phyloP scores from a whole-genome alignment of 2,329 filamentous ascomycete genomes.

The Keithomyces neogunnii region DNA sequence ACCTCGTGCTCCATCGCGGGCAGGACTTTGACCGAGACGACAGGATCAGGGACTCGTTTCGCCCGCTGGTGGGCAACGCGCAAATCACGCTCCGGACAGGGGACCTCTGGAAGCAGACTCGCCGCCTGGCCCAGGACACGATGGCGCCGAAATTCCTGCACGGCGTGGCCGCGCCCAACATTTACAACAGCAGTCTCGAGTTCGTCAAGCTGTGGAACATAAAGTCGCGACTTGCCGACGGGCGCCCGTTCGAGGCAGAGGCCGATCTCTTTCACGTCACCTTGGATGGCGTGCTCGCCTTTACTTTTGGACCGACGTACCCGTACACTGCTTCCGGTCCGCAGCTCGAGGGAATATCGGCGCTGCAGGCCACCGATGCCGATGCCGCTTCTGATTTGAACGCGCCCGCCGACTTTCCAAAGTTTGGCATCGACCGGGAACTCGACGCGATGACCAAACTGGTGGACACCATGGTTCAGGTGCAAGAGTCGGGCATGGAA shows the following conservation, averaged over 20 bases:
- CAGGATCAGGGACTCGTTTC: slow-evolving; percentile 22
- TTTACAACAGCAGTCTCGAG: slow-evolving; percentile 20
- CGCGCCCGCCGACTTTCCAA: too few species aligned
- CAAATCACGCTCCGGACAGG: slow-evolving; percentile 24
- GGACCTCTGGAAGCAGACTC: slow-evolving; percentile 21
- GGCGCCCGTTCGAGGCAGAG: slow-evolving; percentile 14
- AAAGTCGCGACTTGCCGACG: slow-evolving; percentile 21
- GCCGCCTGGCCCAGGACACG: slow-evolving; percentile 27
- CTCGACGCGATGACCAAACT: too few species aligned
- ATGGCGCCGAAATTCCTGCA: slow-evolving; percentile 28
- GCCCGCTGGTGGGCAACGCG: slow-evolving; percentile 22
- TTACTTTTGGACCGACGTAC: too few species aligned
- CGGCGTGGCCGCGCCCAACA: slow-evolving; percentile 18
- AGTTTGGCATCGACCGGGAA: too few species aligned
- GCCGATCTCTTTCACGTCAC: slow-evolving; percentile 21
- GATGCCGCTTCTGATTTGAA: too few species aligned
- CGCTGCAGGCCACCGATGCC: too few species aligned
- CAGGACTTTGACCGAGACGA: slow-evolving; percentile 35
- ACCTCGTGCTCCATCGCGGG: slow-evolving; percentile 30
- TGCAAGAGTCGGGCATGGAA: too few species aligned
- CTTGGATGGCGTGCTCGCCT: slow-evolving; percentile 16
- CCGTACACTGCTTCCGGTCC: too few species aligned
- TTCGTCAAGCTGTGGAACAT: slow-evolving; percentile 25
- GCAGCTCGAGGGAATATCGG: too few species aligned
- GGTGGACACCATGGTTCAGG: too few species aligned